Base-by-base conservation (phyloP, 2,329 filamentous ascomycete species). In the Neurospora sp. region DNA sequence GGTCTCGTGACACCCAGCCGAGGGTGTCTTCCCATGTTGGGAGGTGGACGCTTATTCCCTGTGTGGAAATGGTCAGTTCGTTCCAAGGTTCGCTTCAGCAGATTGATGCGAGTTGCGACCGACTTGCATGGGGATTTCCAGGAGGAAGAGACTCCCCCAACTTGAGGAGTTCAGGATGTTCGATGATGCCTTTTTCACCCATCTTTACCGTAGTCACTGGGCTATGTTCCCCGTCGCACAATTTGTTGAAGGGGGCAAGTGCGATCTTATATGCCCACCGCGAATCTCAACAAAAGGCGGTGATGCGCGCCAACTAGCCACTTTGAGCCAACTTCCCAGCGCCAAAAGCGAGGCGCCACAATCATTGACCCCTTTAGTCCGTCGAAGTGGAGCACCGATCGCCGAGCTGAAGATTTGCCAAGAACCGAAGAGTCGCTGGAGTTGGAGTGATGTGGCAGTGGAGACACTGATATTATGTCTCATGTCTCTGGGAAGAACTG, bases 21-120 rank as follows among this genome's bases (percentile, higher is more conserved):
- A 74, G 66, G 0, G 71, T 74, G 65, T 75, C 74, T n/a, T 66
- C 65, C 74, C 74, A 75, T 46, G 68, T 74, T 2, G 74, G 74
- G 41, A 75, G 69, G 17, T 72, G 69, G 23, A 75, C 74, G 46
- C 74, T 73, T 41, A 75, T 43, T n/a, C 70, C 74, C 74, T 75
- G 15, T 0, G 52, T 8, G 1, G 1, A 62, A 8, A 62, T 15
- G 0, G 52, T 62, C 23, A 62, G 52, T 23, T 23, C 23, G 23
- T 23, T 23, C 23, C 23, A 23, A 23, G 23, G 23, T 23, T 23
- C 23, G 23, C 23, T 28, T 23, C 10, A 1, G 5, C 1, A 11
- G 10, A 52, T 23, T 4, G 19, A 11, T 6, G 43, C 3, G 1
- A 52, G 4, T 11, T 23, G 23, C 23, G 23, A 23, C 23, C 23